A percentile compares a stretch with the other conserved stretches of the same genome.
phyloP scores from a whole-genome alignment of 805 yeast species.

The Hanseniaspora clermontiae region DNA sequence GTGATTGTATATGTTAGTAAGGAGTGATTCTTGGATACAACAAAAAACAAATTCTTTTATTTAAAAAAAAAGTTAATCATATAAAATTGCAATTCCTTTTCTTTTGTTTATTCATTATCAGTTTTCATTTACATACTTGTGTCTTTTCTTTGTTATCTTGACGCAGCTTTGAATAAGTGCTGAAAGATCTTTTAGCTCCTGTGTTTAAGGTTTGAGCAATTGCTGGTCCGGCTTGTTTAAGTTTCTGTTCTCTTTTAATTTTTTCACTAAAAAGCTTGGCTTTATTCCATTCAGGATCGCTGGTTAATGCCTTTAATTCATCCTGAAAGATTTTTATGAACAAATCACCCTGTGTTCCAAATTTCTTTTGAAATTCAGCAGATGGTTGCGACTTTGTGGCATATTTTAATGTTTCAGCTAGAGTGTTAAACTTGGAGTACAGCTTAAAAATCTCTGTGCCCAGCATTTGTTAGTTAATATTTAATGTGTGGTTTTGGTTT shows the following conservation, averaged over 20 bases:
- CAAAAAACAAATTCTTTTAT: neutral
- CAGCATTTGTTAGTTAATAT: neutral
- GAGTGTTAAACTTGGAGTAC: neutral
- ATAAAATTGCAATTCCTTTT: neutral
- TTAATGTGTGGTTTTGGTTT: neutral
- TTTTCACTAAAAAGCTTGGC: constrained; percentile 21
- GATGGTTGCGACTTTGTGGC: constrained; percentile 7
- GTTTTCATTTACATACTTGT: constrained; percentile 7
- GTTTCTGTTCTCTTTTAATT: constrained; percentile 1
- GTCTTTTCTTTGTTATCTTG: neutral
- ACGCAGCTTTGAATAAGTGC: neutral
- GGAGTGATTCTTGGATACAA: neutral
- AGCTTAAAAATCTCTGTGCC: constrained; percentile 1
- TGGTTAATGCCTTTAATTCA: neutral
- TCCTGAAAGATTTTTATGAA: neutral
- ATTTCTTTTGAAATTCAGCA: neutral
- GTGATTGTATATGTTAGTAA: neutral
- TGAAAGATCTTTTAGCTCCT: constrained; percentile 6
- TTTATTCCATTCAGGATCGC: constrained; percentile 25
- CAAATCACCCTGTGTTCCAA: constrained; percentile 4
- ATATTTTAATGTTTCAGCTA: neutral
- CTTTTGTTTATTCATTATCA: neutral
- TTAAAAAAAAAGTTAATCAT: neutral
- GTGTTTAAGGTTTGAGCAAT: too few species aligned
- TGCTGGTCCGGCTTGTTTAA: neutral